Evolutionary conservation across 2,329 filamentous ascomycete genomes (phyloP).

Genomic region (Cordyceps cateniannulata): DNA sequence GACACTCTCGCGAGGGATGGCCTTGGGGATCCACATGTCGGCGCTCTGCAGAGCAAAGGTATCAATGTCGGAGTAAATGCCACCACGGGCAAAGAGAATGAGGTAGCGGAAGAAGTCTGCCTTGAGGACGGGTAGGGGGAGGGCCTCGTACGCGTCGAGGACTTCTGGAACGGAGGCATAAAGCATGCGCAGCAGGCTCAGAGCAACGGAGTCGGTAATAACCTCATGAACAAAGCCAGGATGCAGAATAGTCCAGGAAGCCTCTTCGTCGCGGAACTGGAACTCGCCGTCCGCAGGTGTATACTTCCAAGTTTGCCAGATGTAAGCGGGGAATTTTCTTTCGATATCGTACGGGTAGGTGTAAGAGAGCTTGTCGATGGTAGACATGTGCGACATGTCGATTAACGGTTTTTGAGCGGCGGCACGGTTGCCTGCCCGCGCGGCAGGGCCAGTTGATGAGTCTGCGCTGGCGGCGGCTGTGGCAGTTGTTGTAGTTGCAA

Average conservation of each 20-base stretch:
- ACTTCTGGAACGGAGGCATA: conserved; percentile 80
- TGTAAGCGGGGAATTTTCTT: conserved; percentile 88
- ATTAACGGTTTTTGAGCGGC: conserved; percentile 57
- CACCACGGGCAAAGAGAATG: conserved; percentile 54
- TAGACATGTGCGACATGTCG: conserved; percentile 64
- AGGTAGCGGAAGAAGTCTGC: conserved; percentile 76
- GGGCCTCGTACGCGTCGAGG: conserved; percentile 64
- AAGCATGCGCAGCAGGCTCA: conserved; percentile 74
- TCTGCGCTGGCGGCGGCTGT: conserved; percentile 18
- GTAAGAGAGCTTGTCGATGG: conserved; percentile 78
- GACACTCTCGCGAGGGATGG: conserved; percentile 69
- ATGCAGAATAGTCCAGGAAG: conserved; percentile 81
- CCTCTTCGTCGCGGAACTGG: conserved; percentile 73
- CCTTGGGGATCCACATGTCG: conserved; percentile 76
- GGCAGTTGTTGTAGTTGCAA: conserved; percentile 14
- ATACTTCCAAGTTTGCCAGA: conserved; percentile 99
- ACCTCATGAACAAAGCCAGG: conserved; percentile 94
- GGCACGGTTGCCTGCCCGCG: conserved; percentile 25
- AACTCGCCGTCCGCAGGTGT: conserved; percentile 74
- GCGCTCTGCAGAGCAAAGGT: conserved; percentile 79
- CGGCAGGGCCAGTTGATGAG: conserved; percentile 13
- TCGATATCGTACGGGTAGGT: conserved; percentile 90
- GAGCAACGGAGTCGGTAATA: conserved; percentile 82
- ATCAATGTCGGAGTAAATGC: conserved; percentile 85
- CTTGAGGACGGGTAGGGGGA: conserved; percentile 70